Base-by-base conservation (phyloP, 768 basidiomycete genomes). In the Termitomyces sp. region DNA sequence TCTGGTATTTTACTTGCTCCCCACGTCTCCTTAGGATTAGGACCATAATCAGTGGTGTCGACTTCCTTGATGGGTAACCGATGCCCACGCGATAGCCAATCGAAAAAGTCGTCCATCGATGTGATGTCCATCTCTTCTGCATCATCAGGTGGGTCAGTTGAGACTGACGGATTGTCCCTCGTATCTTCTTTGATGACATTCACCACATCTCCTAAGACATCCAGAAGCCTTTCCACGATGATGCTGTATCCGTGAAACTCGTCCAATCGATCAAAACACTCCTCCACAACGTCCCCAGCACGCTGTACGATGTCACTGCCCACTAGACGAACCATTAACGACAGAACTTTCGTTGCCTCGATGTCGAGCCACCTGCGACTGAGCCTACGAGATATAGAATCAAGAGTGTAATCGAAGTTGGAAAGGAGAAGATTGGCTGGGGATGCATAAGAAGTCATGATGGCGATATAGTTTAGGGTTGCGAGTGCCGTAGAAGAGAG, bases 341-440 rank as follows among this genome's bases (percentile, higher is more conserved):
- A 82, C 21, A 99, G 77, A 6, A 98, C 95, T 60, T 91, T 88
- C 9, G 95, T 90, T 0, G 96, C 96, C 34, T 90, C 86, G 2
- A 91, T 79, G 60, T 96, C 93, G 10, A 98, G 79, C 80, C 90
- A 87, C 59, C 88, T 80, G 17, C 84, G 82, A 11, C 87, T 86
- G 25, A 99, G 79, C 27, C 90, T 83, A 21, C 92, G 87, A 2
- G 93, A 91, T 16, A 96, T 87, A 2, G 90, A 84, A 63, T 98
- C 94, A 54, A 99, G 83, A 9, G 93, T 89, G 67, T 99, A 98
- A 71, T 99, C 96, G 62, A 96, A 96, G 70, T 99, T 97, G 21
- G 95, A 89, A 38, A 98, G 79, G 5, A 99, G 77, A 27, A 98
- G 77, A 65, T 95, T 95, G 43, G 87, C 84, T 0, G 92, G 81